Conservation (phyloP, 192 early-diverging fungal species). For the Haplosporangium gracile region DNA sequence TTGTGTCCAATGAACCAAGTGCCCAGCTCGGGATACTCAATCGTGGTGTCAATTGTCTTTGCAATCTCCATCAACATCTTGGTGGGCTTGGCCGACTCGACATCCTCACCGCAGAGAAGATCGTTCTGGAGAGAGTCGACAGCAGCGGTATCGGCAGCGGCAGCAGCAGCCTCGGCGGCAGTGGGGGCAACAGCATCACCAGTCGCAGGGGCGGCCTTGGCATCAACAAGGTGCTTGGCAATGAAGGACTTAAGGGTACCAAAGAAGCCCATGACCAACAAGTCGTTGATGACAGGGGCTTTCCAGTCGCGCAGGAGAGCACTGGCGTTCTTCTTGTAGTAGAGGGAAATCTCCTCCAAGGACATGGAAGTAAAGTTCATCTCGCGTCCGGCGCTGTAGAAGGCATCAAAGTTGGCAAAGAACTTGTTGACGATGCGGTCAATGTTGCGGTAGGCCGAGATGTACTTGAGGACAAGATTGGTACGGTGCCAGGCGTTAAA, state of each 20-base stretch:
- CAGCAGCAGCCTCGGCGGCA: slow-evolving; percentile 27
- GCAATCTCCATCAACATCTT: slow-evolving; percentile 57
- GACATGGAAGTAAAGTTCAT: slow-evolving; percentile 51
- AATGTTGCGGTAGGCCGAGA: slow-evolving; percentile 53
- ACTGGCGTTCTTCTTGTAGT: slow-evolving; percentile 45
- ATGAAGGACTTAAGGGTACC: slow-evolving; percentile 55
- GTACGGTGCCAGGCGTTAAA: slow-evolving; percentile 51
- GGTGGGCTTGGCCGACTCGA: slow-evolving; percentile 54
- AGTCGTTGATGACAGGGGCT: slow-evolving; percentile 49
- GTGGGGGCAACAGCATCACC: slow-evolving; percentile 23
- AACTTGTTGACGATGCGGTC: slow-evolving; percentile 50
- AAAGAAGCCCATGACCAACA: slow-evolving; percentile 54
- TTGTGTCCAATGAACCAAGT: slow-evolving; percentile 38
- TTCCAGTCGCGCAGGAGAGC: slow-evolving; percentile 46
- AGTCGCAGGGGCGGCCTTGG: slow-evolving; percentile 21
- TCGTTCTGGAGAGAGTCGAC: slow-evolving; percentile 54
- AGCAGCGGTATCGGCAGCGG: slow-evolving; percentile 44
- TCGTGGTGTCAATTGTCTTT: slow-evolving; percentile 31
- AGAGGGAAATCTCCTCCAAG: slow-evolving; percentile 34
- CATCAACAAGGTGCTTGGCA: slow-evolving; percentile 47
- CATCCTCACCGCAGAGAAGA: slow-evolving; percentile 51
- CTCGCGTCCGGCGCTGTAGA: slow-evolving; percentile 43
- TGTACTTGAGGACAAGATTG: slow-evolving; percentile 35
- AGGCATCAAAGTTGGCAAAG: slow-evolving; percentile 50
- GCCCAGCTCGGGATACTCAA: slow-evolving; percentile 40